A percentile compares a stretch with the other conserved stretches of the same genome.
Evolutionary conservation across 768 basidiomycete genomes (phyloP).

Genomic region (Stropharia rugosoannulata): DNA sequence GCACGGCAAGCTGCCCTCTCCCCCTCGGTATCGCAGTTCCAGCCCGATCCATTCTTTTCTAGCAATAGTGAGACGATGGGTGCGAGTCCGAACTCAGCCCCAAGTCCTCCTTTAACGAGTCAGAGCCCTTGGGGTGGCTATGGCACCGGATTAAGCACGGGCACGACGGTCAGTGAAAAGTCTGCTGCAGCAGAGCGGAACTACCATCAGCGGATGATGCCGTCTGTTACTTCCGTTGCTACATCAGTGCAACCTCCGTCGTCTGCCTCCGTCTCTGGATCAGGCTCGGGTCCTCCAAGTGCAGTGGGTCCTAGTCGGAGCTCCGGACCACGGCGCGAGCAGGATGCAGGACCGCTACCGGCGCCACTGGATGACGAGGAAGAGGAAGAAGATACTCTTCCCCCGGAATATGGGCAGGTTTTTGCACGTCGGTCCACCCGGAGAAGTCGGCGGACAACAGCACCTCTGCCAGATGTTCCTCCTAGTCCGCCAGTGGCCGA

Average conservation of each 20-base stretch:
- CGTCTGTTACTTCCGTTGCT: conserved; percentile 2
- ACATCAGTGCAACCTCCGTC: background rate
- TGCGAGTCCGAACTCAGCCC: background rate
- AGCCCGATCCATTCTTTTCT: no score
- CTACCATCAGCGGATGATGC: conserved; percentile 5
- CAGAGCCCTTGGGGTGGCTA: background rate
- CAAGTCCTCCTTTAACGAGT: background rate
- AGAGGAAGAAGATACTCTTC: conserved; percentile 20
- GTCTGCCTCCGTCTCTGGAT: background rate
- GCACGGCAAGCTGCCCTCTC: background rate
- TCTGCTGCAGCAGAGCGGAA: background rate
- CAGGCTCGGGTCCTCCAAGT: background rate
- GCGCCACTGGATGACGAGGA: conserved; percentile 12
- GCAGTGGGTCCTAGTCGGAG: background rate
- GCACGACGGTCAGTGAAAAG: background rate
- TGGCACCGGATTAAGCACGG: background rate
- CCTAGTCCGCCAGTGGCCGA: no score
- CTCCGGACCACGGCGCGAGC: conserved; percentile 16
- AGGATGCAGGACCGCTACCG: conserved; percentile 22
- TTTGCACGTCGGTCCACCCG: background rate
- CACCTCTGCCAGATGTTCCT: no score
- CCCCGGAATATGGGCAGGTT: conserved; percentile 27
- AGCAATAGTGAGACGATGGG: no score
- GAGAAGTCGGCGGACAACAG: no score
- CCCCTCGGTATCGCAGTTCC: background rate